Evolutionary conservation across 176 grass and related monocot genomes (phyloP), one percentile per base, ranked within the genome.

Genomic region (Puccinellia tenuiflora): DNA sequence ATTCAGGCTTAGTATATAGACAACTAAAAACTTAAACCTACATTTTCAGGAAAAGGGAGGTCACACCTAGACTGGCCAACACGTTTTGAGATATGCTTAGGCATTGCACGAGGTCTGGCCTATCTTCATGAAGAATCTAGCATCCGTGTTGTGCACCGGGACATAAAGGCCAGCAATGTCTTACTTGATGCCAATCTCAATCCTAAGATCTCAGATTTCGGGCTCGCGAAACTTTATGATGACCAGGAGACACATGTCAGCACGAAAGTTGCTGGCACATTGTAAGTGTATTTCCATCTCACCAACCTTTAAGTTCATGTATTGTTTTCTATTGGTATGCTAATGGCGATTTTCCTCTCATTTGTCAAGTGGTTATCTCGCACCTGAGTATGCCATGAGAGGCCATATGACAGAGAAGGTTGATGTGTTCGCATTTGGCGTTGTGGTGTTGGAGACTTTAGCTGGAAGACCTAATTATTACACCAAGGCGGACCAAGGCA

Each of bases 351-450:
- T 24, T 22, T 28, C 13, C 21, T 3, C 6, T 50, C 24, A 51
- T 67, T 16, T 81, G 34, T 83, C 9, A 80, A 97, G 94, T 67
- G 94, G 94, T 25, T 97, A 97, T 76, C 87, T 97, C 43, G 94
- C 94, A 70, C 94, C 91, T 22, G 94, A 97, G 83, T 97, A 97
- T 15, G 94, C 94, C 38, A 94, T 97, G 94, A 92, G 94, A 88
- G 94, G 94, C 24, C 94, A 94, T 86, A 87, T 97, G 84, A 97
- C 91, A 0, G 94, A 97, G 86, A 97, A 97, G 77, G 62, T 90
- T 9, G 94, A 97, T 51, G 89, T 97, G 12, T 97, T 93, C 79
- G 91, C 89, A 47, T 97, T 94, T 81, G 94, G 94, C 0, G 87
- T 97, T 14, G 87, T 97, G 1, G 45, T 68, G 21, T 37, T 97